Conservation (phyloP, 2,329 filamentous ascomycete genomes). For the Lasiodiplodia citricola region DNA sequence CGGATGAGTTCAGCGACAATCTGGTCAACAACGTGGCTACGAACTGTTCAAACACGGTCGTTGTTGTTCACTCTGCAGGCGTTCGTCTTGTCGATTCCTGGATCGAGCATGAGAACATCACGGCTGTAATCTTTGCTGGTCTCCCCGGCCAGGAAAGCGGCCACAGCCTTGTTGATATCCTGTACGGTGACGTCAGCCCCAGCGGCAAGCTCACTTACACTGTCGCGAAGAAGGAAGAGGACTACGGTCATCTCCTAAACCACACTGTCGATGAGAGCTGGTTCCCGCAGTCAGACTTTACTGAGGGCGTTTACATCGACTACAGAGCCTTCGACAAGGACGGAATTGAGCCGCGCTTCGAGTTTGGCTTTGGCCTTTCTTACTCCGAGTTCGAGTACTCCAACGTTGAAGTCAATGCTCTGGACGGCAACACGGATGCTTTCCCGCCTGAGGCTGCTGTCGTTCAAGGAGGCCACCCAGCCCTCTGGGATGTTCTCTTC, state of each 20-base stretch:
- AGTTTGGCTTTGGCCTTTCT: conserved; percentile 70
- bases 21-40: conserved; percentile 53
- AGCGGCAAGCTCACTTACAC: conserved; percentile 89
- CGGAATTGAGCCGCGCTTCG: conserved; percentile 67
- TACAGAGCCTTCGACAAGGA: conserved; percentile 61
- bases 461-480: conserved; percentile 26
- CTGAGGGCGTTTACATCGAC: conserved; percentile 53
- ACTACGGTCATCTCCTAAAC: conserved; percentile 67
- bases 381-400: conserved; percentile 69
- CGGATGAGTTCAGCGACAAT: conserved; percentile 49
- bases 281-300: conserved; percentile 44
- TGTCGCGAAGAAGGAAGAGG: conserved; percentile 72
- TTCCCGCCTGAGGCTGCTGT: conserved; percentile 12
- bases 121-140: conserved; percentile 39
- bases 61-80: conserved; percentile 50
- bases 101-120: conserved; percentile 39
- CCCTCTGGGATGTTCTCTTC: conserved; percentile 24
- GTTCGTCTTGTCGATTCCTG: conserved; percentile 40
- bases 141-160: conserved; percentile 39
- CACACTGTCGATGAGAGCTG: conserved; percentile 33
- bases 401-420: conserved; percentile 55
- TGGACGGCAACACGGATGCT: conserved; percentile 19
- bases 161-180: conserved; percentile 35
- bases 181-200: conserved; percentile 60
- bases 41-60: conserved; percentile 57